Percentiles rank a stretch among this genome's conserved stretches.
phyloP scores from a whole-genome alignment of 257 asterid species.

The Leptodermis oblonga region DNA sequence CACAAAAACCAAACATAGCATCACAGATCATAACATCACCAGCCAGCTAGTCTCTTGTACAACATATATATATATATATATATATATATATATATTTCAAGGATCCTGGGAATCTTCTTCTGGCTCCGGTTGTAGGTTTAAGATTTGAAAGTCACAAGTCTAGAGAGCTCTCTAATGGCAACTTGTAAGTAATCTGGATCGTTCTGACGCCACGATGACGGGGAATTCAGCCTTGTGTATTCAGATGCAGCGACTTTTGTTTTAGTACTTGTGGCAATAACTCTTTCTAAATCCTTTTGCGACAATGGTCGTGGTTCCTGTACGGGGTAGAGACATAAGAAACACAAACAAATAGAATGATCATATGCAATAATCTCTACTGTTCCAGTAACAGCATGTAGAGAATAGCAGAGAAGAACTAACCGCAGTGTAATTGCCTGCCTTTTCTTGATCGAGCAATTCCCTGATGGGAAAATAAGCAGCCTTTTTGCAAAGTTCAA shows the following conservation, averaged over 20 bases:
- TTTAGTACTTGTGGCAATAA: slow-evolving; percentile 44
- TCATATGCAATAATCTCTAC: not conserved
- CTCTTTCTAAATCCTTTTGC: slow-evolving; percentile 60
- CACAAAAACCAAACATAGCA: not conserved
- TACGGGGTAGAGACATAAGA: not conserved
- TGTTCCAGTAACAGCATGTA: too few species aligned
- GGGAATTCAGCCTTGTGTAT: slow-evolving; percentile 44
- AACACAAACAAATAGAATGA: not conserved
- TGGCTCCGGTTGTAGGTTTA: slow-evolving; percentile 46
- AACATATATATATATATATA: too few species aligned
- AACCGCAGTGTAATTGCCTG: slow-evolving; percentile 53
- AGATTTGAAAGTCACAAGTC: slow-evolving; percentile 43
- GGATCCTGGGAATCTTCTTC: slow-evolving; percentile 40
- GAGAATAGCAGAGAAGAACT: slow-evolving; percentile 20
- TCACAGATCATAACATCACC: too few species aligned
- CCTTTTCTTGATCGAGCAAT: slow-evolving; percentile 63
- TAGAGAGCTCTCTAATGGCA: slow-evolving; percentile 48
- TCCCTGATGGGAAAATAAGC: slow-evolving; percentile 87
- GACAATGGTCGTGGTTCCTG: slow-evolving; percentile 71
- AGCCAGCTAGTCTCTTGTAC: too few species aligned
- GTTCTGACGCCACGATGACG: slow-evolving; percentile 29
- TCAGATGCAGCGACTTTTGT: slow-evolving; percentile 72
- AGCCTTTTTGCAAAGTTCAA: slow-evolving; percentile 88
- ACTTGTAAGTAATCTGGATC: slow-evolving; percentile 56
- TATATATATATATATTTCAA: too few species aligned